These are phyloP conservation scores for Amanita pseudoporphyria DNA, from an alignment of 768 basidiomycete genomes.

Conservation along the genomic window DNA sequence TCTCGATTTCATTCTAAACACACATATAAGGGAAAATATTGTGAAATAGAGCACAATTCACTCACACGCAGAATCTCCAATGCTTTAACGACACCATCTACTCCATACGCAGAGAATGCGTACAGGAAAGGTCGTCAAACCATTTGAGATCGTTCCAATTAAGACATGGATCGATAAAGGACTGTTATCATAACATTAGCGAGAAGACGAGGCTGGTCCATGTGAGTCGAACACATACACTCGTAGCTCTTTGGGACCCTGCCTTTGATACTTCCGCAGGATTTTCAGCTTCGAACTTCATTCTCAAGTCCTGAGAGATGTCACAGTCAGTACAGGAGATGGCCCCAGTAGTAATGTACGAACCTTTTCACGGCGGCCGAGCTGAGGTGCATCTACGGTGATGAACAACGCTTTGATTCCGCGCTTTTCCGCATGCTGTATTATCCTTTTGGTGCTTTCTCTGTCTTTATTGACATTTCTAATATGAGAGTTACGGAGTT, in stretches of 20 bases:
- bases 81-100: conserved; percentile 78
- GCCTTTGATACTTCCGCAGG: conserved; percentile 44
- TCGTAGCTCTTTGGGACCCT: conserved; percentile 69
- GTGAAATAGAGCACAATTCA: neutral
- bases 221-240: conserved; percentile 33
- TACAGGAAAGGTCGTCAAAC: conserved; percentile 85
- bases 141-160: conserved; percentile 81
- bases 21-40: neutral
- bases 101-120: conserved; percentile 82
- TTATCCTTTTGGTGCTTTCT: conserved; percentile 72
- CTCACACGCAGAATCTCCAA: conserved; percentile 68
- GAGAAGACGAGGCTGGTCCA: neutral
- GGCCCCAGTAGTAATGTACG: neutral
- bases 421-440: conserved; percentile 82
- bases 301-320: conserved; percentile 70
- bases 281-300: conserved; percentile 85
- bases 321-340: neutral
- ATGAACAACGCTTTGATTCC: conserved; percentile 94
- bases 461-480: conserved; percentile 92
- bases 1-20: conserved; percentile 88
- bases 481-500: neutral
- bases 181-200: conserved; percentile 28
- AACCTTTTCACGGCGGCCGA: conserved; percentile 85
- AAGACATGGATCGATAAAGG: conserved; percentile 90
- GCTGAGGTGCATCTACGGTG: conserved; percentile 95